Evolutionary conservation across 805 yeast species (phyloP), one percentile per base, ranked within the genome.

Genomic region (Kuraishia capsulata): DNA sequence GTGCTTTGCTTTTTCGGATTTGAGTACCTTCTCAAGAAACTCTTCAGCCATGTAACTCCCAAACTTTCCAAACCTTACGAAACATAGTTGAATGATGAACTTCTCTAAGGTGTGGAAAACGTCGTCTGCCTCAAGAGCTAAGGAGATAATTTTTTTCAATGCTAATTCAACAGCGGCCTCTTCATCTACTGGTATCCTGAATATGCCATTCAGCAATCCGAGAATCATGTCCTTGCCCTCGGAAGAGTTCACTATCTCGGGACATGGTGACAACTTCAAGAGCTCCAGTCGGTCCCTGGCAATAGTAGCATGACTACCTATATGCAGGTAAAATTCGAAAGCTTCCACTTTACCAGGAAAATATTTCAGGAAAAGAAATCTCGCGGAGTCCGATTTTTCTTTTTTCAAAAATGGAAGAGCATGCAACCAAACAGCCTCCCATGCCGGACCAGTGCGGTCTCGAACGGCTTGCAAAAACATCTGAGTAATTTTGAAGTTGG

Each of bases 21-120:
- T 8, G 10, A 23, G 26, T 11, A 23, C 11, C 26, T 8, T 23
- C 26, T 23, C 26, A 8, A 23, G 8, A 11, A 23, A 23, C 8
- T 8, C 26, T 11, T 23, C 26, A 11, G 26, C 26, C 26, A 23
- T 8, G 11, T 8, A 23, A 11, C 11, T 23, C n/a, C n/a, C n/a
- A n/a, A n/a, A n/a, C n/a, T n/a, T n/a, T n/a, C n/a, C n/a, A n/a
- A n/a, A n/a, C 26, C 26, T 23, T 11, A 8, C 11, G 8, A 8
- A 11, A 8, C 8, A 55, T 1, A 65, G 49, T 1, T 59, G 49
- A 2, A 70, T 57, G 5, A 65, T 48, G 6, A 64, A 42, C 42
- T 66, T 65, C 42, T 71, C 78, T 2, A 73, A 61, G 1, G 67
- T 50, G 43, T 70, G 76, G 35, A 56, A 61, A 1, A 56, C 44